Evolutionary conservation across 2,329 filamentous ascomycete genomes (phyloP), one percentile per base, ranked within the genome.

Genomic region (Pseudogymnoascus sp.): DNA sequence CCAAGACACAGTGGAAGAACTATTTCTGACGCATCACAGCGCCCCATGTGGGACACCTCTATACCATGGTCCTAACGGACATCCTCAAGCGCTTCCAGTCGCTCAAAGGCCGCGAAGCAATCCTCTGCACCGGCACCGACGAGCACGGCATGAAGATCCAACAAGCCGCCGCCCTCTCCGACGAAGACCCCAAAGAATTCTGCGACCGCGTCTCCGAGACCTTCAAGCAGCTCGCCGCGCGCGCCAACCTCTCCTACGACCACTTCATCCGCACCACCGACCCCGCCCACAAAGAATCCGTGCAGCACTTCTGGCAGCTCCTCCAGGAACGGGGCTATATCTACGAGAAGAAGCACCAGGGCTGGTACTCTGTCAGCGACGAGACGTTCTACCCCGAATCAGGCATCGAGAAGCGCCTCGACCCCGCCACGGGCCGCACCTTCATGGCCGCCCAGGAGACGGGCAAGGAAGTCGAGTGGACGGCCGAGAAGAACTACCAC

Each of bases 101-200:
- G 33, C 81, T 99, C 61, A 85, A 88, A 65, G 90, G 90, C 38
- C 78, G 85, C 31, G 77, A 82, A 59, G 88, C 93, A 3, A 81
- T 91, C 67, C 79, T 99, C 13, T 88, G 89, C 70, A 99, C 95
- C 1, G 95, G 95, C 64, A 97, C 93, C 37, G 95, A 99, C 74
- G 95, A 99, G 76, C 93, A 99, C 79, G 95, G 95, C 46, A 89
- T 97, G 84, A 99, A 99, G 82, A 89, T 97, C 21, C 95, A 99
- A 75, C 88, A 88, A 74, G 93, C 93, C 0, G 91, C 95, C 1
- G 79, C 82, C 6, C 84, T 86, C 68, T 86, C 89, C 13, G 85
- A 85, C 3, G 82, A 89, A 61, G 82, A 87, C 0, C 88, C 92
- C 0, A 90, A 93, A 74, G 80, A 87, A n/a, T 93, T 97, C 68